Evolutionary conservation across 306 rosid genomes (phyloP).

Genomic region (Rubus parviflorus): DNA sequence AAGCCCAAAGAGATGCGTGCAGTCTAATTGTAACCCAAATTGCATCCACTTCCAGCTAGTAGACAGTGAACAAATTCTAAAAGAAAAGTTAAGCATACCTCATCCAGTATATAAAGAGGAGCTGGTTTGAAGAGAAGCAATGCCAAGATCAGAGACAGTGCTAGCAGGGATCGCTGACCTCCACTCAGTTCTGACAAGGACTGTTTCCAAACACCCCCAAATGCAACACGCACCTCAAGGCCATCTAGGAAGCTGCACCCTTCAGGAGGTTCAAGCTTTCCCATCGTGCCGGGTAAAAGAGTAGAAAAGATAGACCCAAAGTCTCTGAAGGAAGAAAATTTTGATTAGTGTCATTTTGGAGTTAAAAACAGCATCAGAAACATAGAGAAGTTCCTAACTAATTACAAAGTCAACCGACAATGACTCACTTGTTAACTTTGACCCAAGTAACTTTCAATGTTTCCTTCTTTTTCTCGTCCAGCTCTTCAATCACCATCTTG

Average conservation of each 20-base stretch:
- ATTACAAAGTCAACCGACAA: neutral
- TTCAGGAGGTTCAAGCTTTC: slow-evolving; percentile 95
- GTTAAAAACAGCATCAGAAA: slow-evolving; percentile 22
- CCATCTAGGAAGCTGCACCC: slow-evolving; percentile 94
- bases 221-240: slow-evolving; percentile 96
- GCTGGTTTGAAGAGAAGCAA: slow-evolving; percentile 98
- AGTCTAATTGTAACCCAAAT: neutral
- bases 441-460: slow-evolving; percentile 89
- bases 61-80: neutral
- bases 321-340: slow-evolving; percentile 55
- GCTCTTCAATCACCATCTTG: slow-evolving; percentile 94
- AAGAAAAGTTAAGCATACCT: slow-evolving; percentile 50
- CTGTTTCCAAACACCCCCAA: slow-evolving; percentile 98
- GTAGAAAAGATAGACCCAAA: slow-evolving; percentile 97
- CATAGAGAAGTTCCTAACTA: slow-evolving; percentile 2
- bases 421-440: slow-evolving; percentile 75
- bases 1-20: neutral
- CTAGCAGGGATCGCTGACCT: slow-evolving; percentile 96
- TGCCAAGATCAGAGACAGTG: slow-evolving; percentile 89
- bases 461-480: slow-evolving; percentile 98
- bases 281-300: slow-evolving; percentile 89
- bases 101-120: slow-evolving; percentile 93
- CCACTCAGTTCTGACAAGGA: slow-evolving; percentile 96
- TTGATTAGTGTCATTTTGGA: slow-evolving; percentile 13
- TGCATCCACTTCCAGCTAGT: neutral